Conservation (phyloP, 257 asterid genomes). For the Linaria vulgaris region DNA sequence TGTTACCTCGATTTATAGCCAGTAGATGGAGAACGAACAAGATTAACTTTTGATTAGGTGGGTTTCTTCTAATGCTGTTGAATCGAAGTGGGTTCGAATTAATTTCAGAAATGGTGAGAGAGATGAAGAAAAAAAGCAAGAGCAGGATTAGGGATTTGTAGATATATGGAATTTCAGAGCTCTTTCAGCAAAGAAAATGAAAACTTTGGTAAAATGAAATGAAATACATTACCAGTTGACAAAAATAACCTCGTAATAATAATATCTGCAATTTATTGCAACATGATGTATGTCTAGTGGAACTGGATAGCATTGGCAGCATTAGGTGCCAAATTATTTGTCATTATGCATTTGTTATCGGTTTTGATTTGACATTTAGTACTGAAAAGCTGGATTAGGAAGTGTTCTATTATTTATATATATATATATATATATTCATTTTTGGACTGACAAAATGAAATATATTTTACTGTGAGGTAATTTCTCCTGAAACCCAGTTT, state of each 20-base stretch:
- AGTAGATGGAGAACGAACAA: neutral
- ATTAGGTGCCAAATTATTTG: slow-evolving; percentile 15
- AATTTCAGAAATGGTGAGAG: slow-evolving; percentile 8
- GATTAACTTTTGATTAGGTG: slow-evolving; percentile 13
- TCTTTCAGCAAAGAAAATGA: neutral
- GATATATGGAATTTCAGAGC: too few relatives aligned
- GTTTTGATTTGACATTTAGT: slow-evolving; percentile 21
- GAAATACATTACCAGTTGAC: neutral
- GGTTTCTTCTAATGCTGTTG: slow-evolving; percentile 2
- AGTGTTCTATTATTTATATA: too few relatives aligned
- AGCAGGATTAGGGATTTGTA: slow-evolving; percentile 20
- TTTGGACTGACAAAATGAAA: too few relatives aligned
- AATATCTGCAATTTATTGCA: neutral
- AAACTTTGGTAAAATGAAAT: neutral
- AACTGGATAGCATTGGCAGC: neutral
- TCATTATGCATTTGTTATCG: slow-evolving; percentile 1
- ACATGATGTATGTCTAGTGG: neutral
- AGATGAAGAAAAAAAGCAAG: slow-evolving; percentile 2
- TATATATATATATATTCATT: too few relatives aligned
- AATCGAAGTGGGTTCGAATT: slow-evolving; percentile 12
- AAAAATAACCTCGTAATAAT: slow-evolving; percentile 10
- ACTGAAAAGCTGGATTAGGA: slow-evolving; percentile 12
- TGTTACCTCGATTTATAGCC: slow-evolving; percentile 10
- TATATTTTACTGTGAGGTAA: too few relatives aligned
- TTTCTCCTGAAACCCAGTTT: too few relatives aligned